These are phyloP conservation scores for Zygosaccharomyces pseudobailii DNA, from an alignment of 1,139 yeast genomes.

Conservation along the genomic window DNA sequence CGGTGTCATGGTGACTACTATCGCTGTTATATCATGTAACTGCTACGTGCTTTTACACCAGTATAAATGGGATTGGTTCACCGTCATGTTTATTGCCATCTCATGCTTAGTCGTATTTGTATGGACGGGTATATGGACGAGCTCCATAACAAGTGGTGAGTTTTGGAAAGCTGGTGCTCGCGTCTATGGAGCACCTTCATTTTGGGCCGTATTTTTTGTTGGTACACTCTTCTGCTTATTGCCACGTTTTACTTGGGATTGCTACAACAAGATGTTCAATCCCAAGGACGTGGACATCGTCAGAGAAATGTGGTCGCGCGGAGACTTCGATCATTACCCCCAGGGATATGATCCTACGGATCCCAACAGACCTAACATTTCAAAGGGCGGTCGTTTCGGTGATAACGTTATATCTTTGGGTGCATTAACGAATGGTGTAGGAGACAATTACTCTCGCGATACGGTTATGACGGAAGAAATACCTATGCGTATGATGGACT, in stretches of 20 bases:
- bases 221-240: slow-evolving; percentile 69
- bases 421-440: slow-evolving; percentile 10
- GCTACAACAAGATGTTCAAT: slow-evolving; percentile 52
- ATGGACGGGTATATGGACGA: slow-evolving; percentile 92
- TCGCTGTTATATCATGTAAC: slow-evolving; percentile 78
- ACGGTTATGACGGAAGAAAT: slow-evolving; percentile 31
- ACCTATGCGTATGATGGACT: slow-evolving; percentile 30
- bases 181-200: slow-evolving; percentile 64
- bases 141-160: slow-evolving; percentile 53
- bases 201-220: slow-evolving; percentile 78
- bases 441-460: slow-evolving; percentile 22
- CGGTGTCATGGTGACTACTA: slow-evolving; percentile 75
- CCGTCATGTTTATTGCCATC: slow-evolving; percentile 53
- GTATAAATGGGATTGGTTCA: slow-evolving; percentile 92
- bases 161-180: slow-evolving; percentile 73
- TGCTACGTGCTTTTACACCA: slow-evolving; percentile 75
- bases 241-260: slow-evolving; percentile 71
- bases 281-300: slow-evolving; percentile 85
- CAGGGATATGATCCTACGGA: slow-evolving; percentile 63
- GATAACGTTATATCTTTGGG: slow-evolving; percentile 16
- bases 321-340: slow-evolving; percentile 57
- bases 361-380: slow-evolving; percentile 38
- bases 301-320: slow-evolving; percentile 64
- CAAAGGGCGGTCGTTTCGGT: slow-evolving; percentile 17
- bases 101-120: slow-evolving; percentile 67